Base-by-base conservation (phyloP, 352 stramenopile species). In the Globisporangium polare region DNA sequence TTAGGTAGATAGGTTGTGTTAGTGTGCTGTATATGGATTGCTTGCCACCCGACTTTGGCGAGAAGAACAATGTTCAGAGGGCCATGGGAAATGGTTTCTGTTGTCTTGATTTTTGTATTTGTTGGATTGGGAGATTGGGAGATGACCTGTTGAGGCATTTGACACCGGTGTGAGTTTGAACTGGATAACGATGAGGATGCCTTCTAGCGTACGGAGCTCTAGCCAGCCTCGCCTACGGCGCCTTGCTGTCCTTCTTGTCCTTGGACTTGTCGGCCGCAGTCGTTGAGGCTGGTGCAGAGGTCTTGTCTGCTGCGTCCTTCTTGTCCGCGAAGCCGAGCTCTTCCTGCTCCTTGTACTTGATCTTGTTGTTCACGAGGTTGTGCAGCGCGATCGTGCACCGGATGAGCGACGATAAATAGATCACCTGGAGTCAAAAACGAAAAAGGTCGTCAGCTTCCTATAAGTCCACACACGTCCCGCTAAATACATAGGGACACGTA, bases 351-450 rank as follows among this genome's bases (percentile, higher is more conserved):
- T 87, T 88, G 86, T 99, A 99, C 72, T 97, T 95, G 78, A 99
- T 98, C 84, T 99, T 99, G 89, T 99, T 99, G 77, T 98, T 97
- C 66, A 99, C 95, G 49, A 99, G 87, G 77, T 99, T 97, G 87
- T 99, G 97, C 62, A 99, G 74, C 24, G 97, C 97, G 66, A 99
- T 98, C 37, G 99, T 98, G 77, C 91, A 97, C 65, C 97, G 89
- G 67, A 99, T 99, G 49, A 99, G 77, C 47, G 94, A 90, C 65
- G 92, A 97, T 74, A 99, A 90, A 86, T 99, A 99, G 70, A 99
- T 98, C 57, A 97, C 94, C 87, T 96, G 18, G 17, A 67, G 8
- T 22, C 10, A 31, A 18, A 49, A 49, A 56, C 33, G 55, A 50
- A 7, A 10, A 58, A 15, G 29, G 7, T 35, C 9, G 29, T 35